A percentile compares a stretch with the other conserved stretches of the same genome.
These are phyloP conservation scores for Boletus reticulatus DNA, from an alignment of 768 basidiomycete species.

Conservation along the genomic window DNA sequence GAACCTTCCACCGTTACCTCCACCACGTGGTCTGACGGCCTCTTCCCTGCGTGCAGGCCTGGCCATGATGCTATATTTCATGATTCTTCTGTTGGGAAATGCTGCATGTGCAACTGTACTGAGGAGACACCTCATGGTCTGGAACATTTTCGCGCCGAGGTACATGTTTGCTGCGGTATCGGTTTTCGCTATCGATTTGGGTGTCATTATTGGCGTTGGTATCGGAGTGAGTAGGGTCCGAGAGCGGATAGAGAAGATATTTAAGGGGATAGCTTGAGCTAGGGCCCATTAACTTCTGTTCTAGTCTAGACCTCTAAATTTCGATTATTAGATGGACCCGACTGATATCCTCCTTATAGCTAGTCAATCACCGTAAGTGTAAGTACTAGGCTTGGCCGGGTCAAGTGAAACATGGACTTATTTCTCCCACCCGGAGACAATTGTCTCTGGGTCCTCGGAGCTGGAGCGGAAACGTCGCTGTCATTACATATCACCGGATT, in stretches of 20 bases:
- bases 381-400: no score
- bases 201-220: conserved; percentile 27
- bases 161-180: conserved; percentile 78
- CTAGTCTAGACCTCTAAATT: neutral
- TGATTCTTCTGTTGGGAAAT: conserved; percentile 60
- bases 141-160: conserved; percentile 97
- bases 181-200: conserved; percentile 70
- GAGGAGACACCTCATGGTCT: conserved; percentile 91
- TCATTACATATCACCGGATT: conserved; percentile 18
- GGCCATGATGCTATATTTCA: conserved; percentile 70
- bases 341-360: no score
- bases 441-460: conserved; percentile 17
- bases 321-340: no score
- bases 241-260: conserved; percentile 22
- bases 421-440: neutral
- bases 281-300: neutral
- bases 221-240: conserved; percentile 22
- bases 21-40: conserved; percentile 26
- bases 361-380: neutral
- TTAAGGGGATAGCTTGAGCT: conserved; percentile 11
- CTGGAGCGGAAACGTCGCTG: conserved; percentile 4
- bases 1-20: conserved; percentile 69
- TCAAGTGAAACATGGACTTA: conserved; percentile 7
- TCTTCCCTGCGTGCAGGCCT: conserved; percentile 54
- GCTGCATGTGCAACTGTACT: conserved; percentile 73